Base-by-base conservation (phyloP, 306 rosid species). In the Cicer yamashitae region DNA sequence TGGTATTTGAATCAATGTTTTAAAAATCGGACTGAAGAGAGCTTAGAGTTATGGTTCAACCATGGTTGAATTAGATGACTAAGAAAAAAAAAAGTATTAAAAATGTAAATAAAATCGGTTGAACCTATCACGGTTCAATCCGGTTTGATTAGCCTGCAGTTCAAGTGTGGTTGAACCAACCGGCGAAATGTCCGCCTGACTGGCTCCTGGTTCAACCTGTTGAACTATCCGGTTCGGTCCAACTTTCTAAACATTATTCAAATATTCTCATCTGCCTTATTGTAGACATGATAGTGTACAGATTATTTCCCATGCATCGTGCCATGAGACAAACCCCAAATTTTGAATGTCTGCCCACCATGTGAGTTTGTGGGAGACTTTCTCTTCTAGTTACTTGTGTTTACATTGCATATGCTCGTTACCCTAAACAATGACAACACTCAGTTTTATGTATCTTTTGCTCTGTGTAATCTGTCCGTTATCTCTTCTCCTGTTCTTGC, bases 341-440 rank as follows among this genome's bases (percentile, higher is more conserved):
- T 69, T 37, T 69, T 61, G 50, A 46, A 34, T 52, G 8, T 51
- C 7, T 50, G 62, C 37, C n/a, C 45, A 10, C 13, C 44, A 52
- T 13, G 8, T 34, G 62, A 77, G 6, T 15, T 46, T 50, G 37
- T 20, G 56, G 61, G 34, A 46, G 34, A 44, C 3, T 25, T 43
- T 54, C 10, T 39, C 13, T 44, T 76, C 12, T 4, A 14, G 45
- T 65, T 38, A 52, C 8, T 18, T 11, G 20, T 6, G 7, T 20
- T 75, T 64, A 50, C 64, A 18, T 51, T 39, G 54, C 60, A 75
- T 40, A 38, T 12, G 43, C n/a, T 54, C 66, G 8, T 20, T 39
- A 51, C 51, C 43, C 12, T 62, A 53, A 43, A 66, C 64, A 76
- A 43, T 25, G 80, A 54, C 11, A 41, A 54, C 34, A 34, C 48